Conservation (phyloP, 257 asterid species). For the Vinca minor region DNA sequence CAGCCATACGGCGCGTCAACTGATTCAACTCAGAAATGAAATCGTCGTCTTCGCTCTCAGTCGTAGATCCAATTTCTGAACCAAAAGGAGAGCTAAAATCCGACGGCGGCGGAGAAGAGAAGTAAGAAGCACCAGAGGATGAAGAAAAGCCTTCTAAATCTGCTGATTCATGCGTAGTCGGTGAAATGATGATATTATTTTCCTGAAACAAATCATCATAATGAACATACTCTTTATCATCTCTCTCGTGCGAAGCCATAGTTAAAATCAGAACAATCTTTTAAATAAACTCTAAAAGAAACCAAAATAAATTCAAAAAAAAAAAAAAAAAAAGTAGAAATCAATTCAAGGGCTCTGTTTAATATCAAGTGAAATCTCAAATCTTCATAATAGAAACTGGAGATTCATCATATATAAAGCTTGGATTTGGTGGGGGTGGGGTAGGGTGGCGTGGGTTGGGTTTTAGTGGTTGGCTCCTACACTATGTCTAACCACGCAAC, state of each 20-base stretch:
- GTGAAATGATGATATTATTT: too few species aligned
- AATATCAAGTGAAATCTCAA: too few species aligned
- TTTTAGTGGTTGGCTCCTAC: slow-evolving; percentile 40
- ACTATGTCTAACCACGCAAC: slow-evolving; percentile 25
- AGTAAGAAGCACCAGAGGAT: too few species aligned
- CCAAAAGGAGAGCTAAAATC: slow-evolving; percentile 56
- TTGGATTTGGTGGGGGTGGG: too few species aligned
- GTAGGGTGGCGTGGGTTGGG: too few species aligned
- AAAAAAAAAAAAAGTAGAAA: too few species aligned
- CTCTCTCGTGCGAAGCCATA: slow-evolving; percentile 15
- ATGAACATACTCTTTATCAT: not conserved
- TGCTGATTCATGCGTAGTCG: slow-evolving; percentile 14
- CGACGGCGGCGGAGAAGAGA: too few species aligned
- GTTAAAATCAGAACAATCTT: not conserved
- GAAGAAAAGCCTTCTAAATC: slow-evolving; percentile 5
- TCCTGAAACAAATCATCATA: slow-evolving; percentile 3
- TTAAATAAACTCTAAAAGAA: not conserved
- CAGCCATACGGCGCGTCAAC: slow-evolving; percentile 81
- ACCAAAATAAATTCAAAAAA: too few species aligned
- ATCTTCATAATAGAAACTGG: not conserved
- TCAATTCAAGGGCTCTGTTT: too few species aligned
- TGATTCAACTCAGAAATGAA: slow-evolving; percentile 64
- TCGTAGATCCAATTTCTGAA: slow-evolving; percentile 56
- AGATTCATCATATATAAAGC: not conserved
- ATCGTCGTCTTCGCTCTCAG: slow-evolving; percentile 55